Conservation (phyloP, 768 basidiomycete genomes). For the Tricholoma terreum region DNA sequence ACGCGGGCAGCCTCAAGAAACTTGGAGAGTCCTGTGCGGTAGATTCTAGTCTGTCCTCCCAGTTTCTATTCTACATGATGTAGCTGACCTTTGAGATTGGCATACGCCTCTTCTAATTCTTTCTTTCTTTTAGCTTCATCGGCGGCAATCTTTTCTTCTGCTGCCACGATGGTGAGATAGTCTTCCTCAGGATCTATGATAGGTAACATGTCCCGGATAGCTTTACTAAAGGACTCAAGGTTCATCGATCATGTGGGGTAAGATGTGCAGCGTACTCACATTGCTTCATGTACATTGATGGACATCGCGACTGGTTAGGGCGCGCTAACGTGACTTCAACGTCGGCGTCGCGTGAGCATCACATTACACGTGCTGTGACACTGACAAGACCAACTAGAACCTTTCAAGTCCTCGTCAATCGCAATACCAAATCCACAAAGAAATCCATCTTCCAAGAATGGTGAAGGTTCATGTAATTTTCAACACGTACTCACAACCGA, state of each 20-base stretch:
- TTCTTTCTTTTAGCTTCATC: slow-evolving; percentile 58
- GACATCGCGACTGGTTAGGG: slow-evolving; percentile 20
- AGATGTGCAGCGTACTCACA: slow-evolving; percentile 27
- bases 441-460: too few species aligned
- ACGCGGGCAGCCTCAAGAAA: slow-evolving; percentile 65
- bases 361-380: background rate
- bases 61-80: background rate
- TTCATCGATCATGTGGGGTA: background rate
- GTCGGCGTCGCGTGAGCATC: background rate
- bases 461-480: too few species aligned
- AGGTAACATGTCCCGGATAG: slow-evolving; percentile 64
- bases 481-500: too few species aligned
- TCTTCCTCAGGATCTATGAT: slow-evolving; percentile 81
- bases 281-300: slow-evolving; percentile 47
- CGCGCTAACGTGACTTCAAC: background rate
- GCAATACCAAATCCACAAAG: too few species aligned
- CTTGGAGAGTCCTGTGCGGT: slow-evolving; percentile 53
- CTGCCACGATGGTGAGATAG: slow-evolving; percentile 68
- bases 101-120: slow-evolving; percentile 65
- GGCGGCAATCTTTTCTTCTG: slow-evolving; percentile 65
- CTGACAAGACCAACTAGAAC: too few species aligned
- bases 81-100: slow-evolving; percentile 56
- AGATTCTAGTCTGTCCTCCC: background rate
- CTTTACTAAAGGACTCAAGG: slow-evolving; percentile 42
- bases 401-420: too few species aligned